Evolutionary conservation across 2,329 filamentous ascomycete species (phyloP), one percentile per base, ranked within the genome.

Genomic region (Botryotinia convoluta): DNA sequence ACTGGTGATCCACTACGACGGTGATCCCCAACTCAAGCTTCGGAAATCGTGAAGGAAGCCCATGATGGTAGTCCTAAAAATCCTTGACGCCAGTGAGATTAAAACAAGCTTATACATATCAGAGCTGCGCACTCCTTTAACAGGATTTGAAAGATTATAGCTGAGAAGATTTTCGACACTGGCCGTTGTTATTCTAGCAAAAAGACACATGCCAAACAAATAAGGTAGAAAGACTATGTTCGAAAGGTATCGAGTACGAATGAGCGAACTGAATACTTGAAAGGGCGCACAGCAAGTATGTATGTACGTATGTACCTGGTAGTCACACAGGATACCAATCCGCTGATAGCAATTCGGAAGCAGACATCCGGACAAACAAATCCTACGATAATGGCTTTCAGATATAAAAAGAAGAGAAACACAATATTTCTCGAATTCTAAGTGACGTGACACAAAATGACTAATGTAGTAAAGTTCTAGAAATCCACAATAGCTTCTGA

Each of bases 361-460:
- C 39, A 37, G 6, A 39, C 44, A 67, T 39, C 32, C 44, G 54
- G 45, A 48, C 14, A 22, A 9, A 32, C 3, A 37, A 4, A 29
- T n/a, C 29, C 16, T 26, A 9, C 26, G 44, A 18, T 45, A 10
- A 32, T 7, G 16, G 12, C 10, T 26, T 26, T 35, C 16, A 32
- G 12, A 20, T 35, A 16, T 32, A 14, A 29, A 14, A 45, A 64
- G n/a, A 44, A 26, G 9, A 45, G 35, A 12, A 67, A 14, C 42
- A 45, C 0, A 64, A 45, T 7, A 26, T 5, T 16, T 16, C 26
- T 42, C 10, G n/a, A 57, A 37, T 3, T 68, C 12, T 20, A 48
- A 42, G 18, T 57, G 29, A 57, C n/a, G 65, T 68, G 48, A 54
- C 60, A 62, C 37, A 9, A 62, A 37, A 68, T 68, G 32, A 67